Base-by-base conservation (phyloP, 306 rosid genomes). In the Morella rubra region DNA sequence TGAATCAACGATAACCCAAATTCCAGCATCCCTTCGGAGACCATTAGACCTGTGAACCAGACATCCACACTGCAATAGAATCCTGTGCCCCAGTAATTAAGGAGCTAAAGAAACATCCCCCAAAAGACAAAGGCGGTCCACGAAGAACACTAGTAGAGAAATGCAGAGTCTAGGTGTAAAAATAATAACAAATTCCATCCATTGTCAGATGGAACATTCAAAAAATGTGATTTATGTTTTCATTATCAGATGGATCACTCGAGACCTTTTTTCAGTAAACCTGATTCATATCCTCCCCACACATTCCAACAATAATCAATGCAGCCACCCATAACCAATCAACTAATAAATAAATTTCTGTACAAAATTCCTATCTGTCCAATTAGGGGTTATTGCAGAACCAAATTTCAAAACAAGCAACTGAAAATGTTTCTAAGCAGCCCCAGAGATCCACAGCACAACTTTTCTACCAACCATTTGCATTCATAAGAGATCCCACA, bases 291-390 rank as follows among this genome's bases (percentile, higher is more conserved):
- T 80, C 83, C 84, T 76, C 74, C 84, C 79, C 78, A 44, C 37
- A 81, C 81, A 76, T 81, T 71, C 81, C 72, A 80, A 80, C 47
- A 69, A 73, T 84, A 84, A 85, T 73, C 81, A 85, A 84, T 51
- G 65, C 64, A 56, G 53, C 79, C 81, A 86, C 81, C 89, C 73
- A 65, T 83, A 82, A 90, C 85, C 84, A 89, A 85, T 80, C 77
- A 87, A 90, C 79, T 82, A 90, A 90, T 85, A 77, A 91, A 91
- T 76, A 89, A 90, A 87, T 87, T 86, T 84, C 89, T 89, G 83
- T 91, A 91, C 93, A 90, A 67, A 67, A 20, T 75, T 60, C 71
- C 67, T 60, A 81, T 77, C 84, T 85, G 79, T 68, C 76, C 72
- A 75, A 61, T 59, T 71, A 60, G 82, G 76, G 85, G 78, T 84